Percentiles rank a stretch among this genome's conserved stretches.
These are phyloP conservation scores for Combretum micranthum DNA, from an alignment of 345 rosid species.

Conservation along the genomic window DNA sequence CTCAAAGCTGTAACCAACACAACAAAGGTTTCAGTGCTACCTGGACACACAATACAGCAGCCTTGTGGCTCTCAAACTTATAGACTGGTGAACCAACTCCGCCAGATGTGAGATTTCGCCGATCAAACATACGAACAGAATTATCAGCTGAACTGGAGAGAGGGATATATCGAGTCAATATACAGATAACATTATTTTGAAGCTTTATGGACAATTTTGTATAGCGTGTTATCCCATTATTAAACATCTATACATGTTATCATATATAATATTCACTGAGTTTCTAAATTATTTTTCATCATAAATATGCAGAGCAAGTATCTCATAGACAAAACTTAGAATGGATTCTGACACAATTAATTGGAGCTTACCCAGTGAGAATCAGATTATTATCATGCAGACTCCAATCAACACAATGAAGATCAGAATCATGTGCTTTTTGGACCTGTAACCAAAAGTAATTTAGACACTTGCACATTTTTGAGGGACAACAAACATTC, in stretches of 20 bases:
- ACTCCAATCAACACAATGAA: slow-evolving; percentile 98
- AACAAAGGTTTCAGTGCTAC: slow-evolving; percentile 20
- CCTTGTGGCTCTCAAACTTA: slow-evolving; percentile 83
- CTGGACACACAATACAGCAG: slow-evolving; percentile 95
- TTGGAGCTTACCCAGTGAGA: slow-evolving; percentile 71
- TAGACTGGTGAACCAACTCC: slow-evolving; percentile 72
- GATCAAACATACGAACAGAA: slow-evolving; percentile 85
- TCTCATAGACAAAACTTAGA: not conserved
- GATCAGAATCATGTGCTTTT: slow-evolving; percentile 92
- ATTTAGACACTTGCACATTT: not conserved
- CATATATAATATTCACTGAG: too few species aligned
- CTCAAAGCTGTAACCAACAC: not conserved
- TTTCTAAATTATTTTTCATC: too few species aligned
- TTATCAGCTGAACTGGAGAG: slow-evolving; percentile 87
- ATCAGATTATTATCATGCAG: slow-evolving; percentile 83
- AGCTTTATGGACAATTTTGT: too few species aligned
- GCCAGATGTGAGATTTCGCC: slow-evolving; percentile 69
- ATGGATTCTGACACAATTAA: slow-evolving; percentile 6
- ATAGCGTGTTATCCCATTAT: too few species aligned
- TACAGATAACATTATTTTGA: too few species aligned
- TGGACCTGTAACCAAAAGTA: slow-evolving; percentile 55
- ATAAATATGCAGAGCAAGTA: too few species aligned
- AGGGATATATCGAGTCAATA: slow-evolving; percentile 2
- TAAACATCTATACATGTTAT: too few species aligned
- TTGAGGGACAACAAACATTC: not conserved